A percentile compares a stretch with the other conserved stretches of the same genome.
Evolutionary conservation across 139 green algal species (phyloP).

Genomic region (Closterium sp.): DNA sequence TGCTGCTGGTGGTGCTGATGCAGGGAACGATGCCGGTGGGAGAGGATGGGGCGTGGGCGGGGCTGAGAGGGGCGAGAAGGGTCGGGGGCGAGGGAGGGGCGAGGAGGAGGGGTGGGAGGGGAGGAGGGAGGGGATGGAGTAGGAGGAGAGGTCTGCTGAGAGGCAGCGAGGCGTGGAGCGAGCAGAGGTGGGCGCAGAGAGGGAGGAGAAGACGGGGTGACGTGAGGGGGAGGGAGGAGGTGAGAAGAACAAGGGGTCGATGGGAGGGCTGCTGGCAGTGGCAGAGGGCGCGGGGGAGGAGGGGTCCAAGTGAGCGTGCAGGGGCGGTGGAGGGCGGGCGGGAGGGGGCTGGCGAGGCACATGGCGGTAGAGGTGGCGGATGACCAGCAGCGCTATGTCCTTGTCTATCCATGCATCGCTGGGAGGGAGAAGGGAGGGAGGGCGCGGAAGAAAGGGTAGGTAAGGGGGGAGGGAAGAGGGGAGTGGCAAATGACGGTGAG

Average conservation of each 20-base stretch:
- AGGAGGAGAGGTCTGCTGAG: neutral
- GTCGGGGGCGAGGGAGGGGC: neutral
- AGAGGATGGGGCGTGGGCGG: neutral
- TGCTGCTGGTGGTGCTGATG: neutral
- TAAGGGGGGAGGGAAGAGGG: neutral
- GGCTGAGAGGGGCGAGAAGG: neutral
- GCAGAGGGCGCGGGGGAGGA: neutral
- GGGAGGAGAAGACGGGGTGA: neutral
- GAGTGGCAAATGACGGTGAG: neutral
- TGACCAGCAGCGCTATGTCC: slow-evolving; percentile 43
- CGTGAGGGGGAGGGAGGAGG: neutral
- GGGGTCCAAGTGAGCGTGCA: neutral
- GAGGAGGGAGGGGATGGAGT: neutral
- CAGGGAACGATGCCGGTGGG: neutral
- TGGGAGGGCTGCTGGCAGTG: neutral
- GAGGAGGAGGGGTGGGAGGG: neutral
- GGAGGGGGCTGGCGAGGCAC: slow-evolving; percentile 8
- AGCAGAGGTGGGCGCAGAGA: neutral
- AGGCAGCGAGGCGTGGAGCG: neutral
- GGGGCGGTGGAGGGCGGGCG: too few relatives aligned
- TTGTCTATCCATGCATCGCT: slow-evolving; percentile 25
- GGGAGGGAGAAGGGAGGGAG: neutral
- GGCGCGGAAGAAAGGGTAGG: neutral
- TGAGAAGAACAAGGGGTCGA: neutral
- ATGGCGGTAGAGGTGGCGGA: slow-evolving; percentile 39